These are phyloP conservation scores for Tylopilus sp. DNA, from an alignment of 768 basidiomycete genomes.

Conservation along the genomic window DNA sequence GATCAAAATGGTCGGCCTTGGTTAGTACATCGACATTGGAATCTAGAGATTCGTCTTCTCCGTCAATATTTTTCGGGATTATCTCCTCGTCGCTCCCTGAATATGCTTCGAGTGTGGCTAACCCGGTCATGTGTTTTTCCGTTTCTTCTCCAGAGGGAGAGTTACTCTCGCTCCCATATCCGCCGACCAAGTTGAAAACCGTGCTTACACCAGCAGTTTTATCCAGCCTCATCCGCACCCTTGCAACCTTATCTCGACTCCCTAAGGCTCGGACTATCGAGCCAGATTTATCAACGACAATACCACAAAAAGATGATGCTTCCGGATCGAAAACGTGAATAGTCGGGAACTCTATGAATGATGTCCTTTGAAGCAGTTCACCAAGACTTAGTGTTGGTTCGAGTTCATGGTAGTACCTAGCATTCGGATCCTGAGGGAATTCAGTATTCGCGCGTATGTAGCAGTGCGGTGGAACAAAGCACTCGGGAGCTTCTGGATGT, in stretches of 20 bases:
- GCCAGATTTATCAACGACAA: conserved; percentile 55
- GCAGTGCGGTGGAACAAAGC: conserved; percentile 55
- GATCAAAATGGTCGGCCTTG: conserved; percentile 14
- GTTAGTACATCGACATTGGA: conserved; percentile 16
- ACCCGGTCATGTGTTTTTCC: conserved; percentile 3
- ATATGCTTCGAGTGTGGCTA: conserved; percentile 25
- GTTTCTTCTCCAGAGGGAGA: conserved; percentile 32
- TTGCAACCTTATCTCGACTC: conserved; percentile 28
- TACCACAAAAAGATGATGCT: conserved; percentile 51
- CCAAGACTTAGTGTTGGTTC: conserved; percentile 48
- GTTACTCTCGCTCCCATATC: conserved; percentile 53
- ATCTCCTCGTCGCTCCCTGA: conserved; percentile 19
- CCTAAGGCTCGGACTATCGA: conserved; percentile 20
- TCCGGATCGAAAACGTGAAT: conserved; percentile 69
- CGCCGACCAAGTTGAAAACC: conserved; percentile 55
- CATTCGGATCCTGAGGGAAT: conserved; percentile 22
- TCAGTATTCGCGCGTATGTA: conserved; percentile 50
- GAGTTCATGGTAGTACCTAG: conserved; percentile 52
- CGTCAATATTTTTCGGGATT: background rate
- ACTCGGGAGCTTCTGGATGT: conserved; percentile 52
- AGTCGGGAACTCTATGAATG: conserved; percentile 82
- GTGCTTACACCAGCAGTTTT: conserved; percentile 49
- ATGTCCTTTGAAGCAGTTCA: conserved; percentile 50
- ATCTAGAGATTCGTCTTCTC: conserved; percentile 8
- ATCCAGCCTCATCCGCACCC: conserved; percentile 50